Evolutionary conservation across 2,329 filamentous ascomycete genomes (phyloP), one percentile per base, ranked within the genome.

Genomic region (Teratosphaeria nubilosa): DNA sequence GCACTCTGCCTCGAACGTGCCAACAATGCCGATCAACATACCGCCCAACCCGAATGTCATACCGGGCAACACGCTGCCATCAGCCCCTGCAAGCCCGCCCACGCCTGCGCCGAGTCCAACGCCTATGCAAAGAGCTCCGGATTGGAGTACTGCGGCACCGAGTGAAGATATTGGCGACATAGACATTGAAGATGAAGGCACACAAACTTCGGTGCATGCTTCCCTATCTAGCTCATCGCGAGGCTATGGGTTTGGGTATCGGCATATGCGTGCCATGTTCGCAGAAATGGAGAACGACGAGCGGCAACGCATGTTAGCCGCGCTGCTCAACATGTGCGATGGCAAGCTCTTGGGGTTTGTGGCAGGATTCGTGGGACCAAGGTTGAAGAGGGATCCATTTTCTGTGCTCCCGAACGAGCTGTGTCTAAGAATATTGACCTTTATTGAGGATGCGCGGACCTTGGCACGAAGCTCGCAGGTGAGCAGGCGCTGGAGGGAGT

Each of bases 381-480:
- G 95, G 62, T 76, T 99, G 63, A 96, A 96, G 75, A 96, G 96
- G 73, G 94, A 99, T 71, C 94, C 94, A 0, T 97, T 99, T 69
- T 90, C 87, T 55, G 88, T 87, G 59, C 80, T 99, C 56, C 94
- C 94, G 0, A 91, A 95, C 69, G 94, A 99, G 75, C 77, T 99
- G 51, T 97, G 92, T 73, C 77, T 99, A 60, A 68, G 96, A 88
- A 89, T 99, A 63, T 80, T 99, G 55, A 95, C 92, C 51, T 99
- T 95, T 72, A 92, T 99, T 69, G 94, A 99, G 69, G 94, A 99
- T 69, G 91, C 94, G 1, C 94, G 91, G 71, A 95, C 95, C 2
- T 80, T 99, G 53, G 92, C 91, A 45, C 83, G 94, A 70, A 89
- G 94, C 56, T 96, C 92, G 5, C 92, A 97, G 72, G 94, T 99